These are phyloP conservation scores for Xylaria intraflava DNA, from an alignment of 495 filamentous ascomycete species.

Conservation along the genomic window DNA sequence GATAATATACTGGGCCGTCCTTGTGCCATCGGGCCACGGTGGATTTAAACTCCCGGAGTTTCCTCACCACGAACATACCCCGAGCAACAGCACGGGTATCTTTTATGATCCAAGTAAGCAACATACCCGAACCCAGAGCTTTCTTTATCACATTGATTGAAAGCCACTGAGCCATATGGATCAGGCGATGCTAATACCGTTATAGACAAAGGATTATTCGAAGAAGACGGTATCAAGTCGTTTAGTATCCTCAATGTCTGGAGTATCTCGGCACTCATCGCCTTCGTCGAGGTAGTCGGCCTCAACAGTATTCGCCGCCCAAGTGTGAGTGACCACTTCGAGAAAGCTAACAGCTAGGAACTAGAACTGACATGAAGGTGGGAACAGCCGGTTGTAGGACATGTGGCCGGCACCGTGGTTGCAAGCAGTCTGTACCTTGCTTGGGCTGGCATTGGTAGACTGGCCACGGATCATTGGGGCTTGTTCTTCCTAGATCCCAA, in stretches of 20 bases:
- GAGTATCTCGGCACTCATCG: constrained; percentile 35
- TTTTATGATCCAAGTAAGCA: constrained; percentile 18
- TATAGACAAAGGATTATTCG: constrained; percentile 25
- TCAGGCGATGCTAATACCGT: not conserved
- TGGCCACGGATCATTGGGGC: constrained; percentile 38
- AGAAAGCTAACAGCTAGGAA: not conserved
- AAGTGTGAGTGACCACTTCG: constrained; percentile 23
- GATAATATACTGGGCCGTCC: constrained; percentile 40
- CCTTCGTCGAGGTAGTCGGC: constrained; percentile 38
- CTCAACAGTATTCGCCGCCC: constrained; percentile 46
- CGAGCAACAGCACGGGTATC: constrained; percentile 6
- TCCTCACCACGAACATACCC: constrained; percentile 11
- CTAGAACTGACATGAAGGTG: constrained; percentile 8
- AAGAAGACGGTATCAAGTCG: constrained; percentile 28
- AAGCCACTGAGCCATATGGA: not conserved
- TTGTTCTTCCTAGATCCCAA: constrained; percentile 46
- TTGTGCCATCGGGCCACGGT: constrained; percentile 34
- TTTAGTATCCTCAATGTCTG: constrained; percentile 44
- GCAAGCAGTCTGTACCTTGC: constrained; percentile 37
- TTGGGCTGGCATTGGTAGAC: constrained; percentile 43
- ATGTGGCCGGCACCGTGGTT: constrained; percentile 31
- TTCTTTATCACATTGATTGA: not conserved
- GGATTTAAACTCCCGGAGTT: constrained; percentile 17
- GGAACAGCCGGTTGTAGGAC: constrained; percentile 30
- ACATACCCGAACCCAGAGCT: not conserved